phyloP scores from a whole-genome alignment of 495 filamentous ascomycete species.

The Cairneyella variabilis region DNA sequence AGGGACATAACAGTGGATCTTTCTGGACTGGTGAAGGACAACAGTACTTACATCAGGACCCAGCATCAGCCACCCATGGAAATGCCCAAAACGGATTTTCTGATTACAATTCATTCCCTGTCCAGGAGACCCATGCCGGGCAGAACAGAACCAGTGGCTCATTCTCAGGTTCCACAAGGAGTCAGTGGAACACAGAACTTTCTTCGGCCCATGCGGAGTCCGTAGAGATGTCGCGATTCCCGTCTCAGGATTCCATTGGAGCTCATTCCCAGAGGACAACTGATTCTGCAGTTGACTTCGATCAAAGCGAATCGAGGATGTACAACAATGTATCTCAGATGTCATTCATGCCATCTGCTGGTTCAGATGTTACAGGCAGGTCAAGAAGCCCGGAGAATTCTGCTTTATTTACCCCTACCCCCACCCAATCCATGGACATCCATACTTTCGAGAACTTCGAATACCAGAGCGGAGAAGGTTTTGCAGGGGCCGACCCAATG shows the following conservation, averaged over 20 bases:
- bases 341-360: slow-evolving; percentile 21
- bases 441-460: slow-evolving; percentile 19
- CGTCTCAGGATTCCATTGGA: slow-evolving; percentile 24
- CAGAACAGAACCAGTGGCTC: slow-evolving; percentile 5
- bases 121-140: slow-evolving; percentile 5
- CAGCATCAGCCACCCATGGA: slow-evolving; percentile 15
- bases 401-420: slow-evolving; percentile 20
- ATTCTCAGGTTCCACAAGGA: slow-evolving; percentile 8
- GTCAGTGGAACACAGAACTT: slow-evolving; percentile 16
- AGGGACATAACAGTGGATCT: slow-evolving; percentile 22
- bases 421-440: slow-evolving; percentile 19
- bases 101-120: slow-evolving; percentile 12
- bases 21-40: slow-evolving; percentile 26
- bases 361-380: slow-evolving; percentile 25
- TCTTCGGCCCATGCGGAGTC: slow-evolving; percentile 11
- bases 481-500: slow-evolving; percentile 4
- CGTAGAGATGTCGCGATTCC: slow-evolving; percentile 18
- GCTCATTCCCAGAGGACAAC: slow-evolving; percentile 20
- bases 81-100: slow-evolving; percentile 16
- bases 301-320: slow-evolving; percentile 20
- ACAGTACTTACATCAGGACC: slow-evolving; percentile 27
- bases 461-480: slow-evolving; percentile 13
- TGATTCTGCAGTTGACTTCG: slow-evolving; percentile 13
- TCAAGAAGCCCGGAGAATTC: slow-evolving; percentile 21
- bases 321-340: slow-evolving; percentile 22